These are phyloP conservation scores for Stropharia rugosoannulata DNA, from an alignment of 768 basidiomycete species.

Conservation along the genomic window DNA sequence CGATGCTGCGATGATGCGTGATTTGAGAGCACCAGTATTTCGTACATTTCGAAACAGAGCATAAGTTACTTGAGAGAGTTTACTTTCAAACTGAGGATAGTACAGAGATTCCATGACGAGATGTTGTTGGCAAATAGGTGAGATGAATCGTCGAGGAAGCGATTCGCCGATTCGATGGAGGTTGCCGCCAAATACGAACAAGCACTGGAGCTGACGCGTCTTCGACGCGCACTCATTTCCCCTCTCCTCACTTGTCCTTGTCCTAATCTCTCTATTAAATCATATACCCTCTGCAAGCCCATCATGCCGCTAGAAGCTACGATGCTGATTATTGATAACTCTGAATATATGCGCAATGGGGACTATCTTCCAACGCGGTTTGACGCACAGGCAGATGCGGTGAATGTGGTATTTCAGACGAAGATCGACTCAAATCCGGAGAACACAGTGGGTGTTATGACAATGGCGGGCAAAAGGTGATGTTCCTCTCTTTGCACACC, in stretches of 20 bases:
- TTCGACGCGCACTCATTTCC: not conserved
- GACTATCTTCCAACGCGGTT: conserved; percentile 88
- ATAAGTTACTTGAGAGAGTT: conserved; percentile 47
- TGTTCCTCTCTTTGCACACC: not conserved
- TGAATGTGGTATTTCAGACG: conserved; percentile 84
- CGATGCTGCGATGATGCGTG: conserved; percentile 71
- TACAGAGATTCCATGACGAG: conserved; percentile 50
- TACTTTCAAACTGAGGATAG: conserved; percentile 50
- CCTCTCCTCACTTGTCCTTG: not conserved
- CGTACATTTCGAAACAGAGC: conserved; percentile 63
- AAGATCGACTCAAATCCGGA: conserved; percentile 97
- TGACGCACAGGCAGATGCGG: conserved; percentile 89
- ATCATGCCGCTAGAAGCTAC: conserved; percentile 97
- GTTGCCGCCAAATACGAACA: not conserved
- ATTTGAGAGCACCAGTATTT: conserved; percentile 60
- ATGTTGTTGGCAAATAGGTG: not conserved
- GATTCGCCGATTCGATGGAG: not conserved
- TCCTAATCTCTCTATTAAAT: not conserved
- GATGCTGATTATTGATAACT: conserved; percentile 97
- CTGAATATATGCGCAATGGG: conserved; percentile 95
- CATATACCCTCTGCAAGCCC: conserved; percentile 13
- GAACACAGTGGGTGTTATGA: conserved; percentile 97
- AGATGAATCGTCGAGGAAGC: too few species aligned
- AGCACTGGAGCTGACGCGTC: conserved; percentile 7
- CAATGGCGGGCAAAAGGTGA: conserved; percentile 95